Evolutionary conservation across 257 asterid species (phyloP).

Genomic region (Anisodus tanguticus): DNA sequence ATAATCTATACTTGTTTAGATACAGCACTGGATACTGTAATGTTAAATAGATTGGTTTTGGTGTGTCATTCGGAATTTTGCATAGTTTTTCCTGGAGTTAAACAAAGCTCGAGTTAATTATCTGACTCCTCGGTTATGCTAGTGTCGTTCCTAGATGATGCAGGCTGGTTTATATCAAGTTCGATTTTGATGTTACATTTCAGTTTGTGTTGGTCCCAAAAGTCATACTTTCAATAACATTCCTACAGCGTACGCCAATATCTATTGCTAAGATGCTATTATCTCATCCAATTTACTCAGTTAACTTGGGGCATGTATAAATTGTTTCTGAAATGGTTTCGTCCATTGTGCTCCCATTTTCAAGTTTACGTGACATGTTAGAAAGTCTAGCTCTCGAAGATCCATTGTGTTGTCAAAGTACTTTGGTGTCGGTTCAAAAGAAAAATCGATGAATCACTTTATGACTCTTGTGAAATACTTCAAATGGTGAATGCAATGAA

Average conservation of each 20-base stretch:
- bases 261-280: background rate
- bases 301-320: background rate
- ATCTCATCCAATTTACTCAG: background rate
- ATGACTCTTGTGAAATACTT: background rate
- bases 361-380: background rate
- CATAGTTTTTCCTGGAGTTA: background rate
- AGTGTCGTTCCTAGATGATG: conserved; percentile 11
- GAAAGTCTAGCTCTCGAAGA: background rate
- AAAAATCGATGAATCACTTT: background rate
- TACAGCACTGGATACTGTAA: conserved; percentile 38
- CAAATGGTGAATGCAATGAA: background rate
- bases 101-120: conserved; percentile 21
- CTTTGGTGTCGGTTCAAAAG: background rate
- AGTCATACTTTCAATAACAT: background rate
- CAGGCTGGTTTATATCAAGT: background rate
- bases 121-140: background rate
- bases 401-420: background rate
- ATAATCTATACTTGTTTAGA: conserved; percentile 39
- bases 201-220: conserved; percentile 7
- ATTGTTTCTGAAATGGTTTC: background rate
- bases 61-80: conserved; percentile 36
- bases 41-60: conserved; percentile 40
- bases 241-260: background rate
- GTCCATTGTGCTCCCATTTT: conserved; percentile 11
- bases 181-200: conserved; percentile 17